Evolutionary conservation across 768 basidiomycete genomes (phyloP).

Genomic region (Mycena galopus): DNA sequence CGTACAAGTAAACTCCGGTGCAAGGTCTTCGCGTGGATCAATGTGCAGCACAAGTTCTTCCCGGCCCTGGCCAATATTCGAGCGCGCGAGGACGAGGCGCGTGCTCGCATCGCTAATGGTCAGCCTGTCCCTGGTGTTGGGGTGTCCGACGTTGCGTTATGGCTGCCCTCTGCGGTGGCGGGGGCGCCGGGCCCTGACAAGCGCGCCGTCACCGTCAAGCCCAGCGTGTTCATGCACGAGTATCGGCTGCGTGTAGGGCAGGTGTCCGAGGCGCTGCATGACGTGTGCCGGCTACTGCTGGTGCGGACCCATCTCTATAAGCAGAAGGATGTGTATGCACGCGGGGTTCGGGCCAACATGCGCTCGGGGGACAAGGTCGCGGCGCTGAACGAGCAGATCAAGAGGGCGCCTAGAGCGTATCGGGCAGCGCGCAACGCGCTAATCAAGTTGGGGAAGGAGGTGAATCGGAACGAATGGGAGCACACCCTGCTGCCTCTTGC

Average conservation of each 20-base stretch:
- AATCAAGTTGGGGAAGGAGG: neutral
- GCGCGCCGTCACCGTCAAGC: too few species aligned
- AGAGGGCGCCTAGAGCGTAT: neutral
- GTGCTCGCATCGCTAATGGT: neutral
- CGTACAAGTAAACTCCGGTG: conserved; percentile 24
- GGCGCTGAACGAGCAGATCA: neutral
- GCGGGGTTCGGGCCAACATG: conserved; percentile 4
- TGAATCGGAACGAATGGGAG: neutral
- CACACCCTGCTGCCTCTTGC: neutral
- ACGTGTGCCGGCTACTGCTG: conserved; percentile 33
- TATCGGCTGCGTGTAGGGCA: conserved; percentile 31
- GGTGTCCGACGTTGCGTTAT: neutral
- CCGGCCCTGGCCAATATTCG: neutral
- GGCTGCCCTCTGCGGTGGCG: conserved; percentile 7
- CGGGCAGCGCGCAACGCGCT: neutral
- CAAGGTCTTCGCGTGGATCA: conserved; percentile 30
- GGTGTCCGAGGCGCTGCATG: conserved; percentile 30
- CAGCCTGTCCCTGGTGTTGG: neutral
- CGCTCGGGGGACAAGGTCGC: conserved; percentile 11
- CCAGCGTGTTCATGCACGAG: conserved; percentile 28
- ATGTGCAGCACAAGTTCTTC: conserved; percentile 18
- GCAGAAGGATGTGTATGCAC: conserved; percentile 9
- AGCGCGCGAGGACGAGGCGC: neutral
- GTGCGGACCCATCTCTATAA: conserved; percentile 30
- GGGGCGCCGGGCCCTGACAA: too few species aligned